These are phyloP conservation scores for Penicillium roqueforti DNA, from an alignment of 495 filamentous ascomycete species.

Conservation along the genomic window DNA sequence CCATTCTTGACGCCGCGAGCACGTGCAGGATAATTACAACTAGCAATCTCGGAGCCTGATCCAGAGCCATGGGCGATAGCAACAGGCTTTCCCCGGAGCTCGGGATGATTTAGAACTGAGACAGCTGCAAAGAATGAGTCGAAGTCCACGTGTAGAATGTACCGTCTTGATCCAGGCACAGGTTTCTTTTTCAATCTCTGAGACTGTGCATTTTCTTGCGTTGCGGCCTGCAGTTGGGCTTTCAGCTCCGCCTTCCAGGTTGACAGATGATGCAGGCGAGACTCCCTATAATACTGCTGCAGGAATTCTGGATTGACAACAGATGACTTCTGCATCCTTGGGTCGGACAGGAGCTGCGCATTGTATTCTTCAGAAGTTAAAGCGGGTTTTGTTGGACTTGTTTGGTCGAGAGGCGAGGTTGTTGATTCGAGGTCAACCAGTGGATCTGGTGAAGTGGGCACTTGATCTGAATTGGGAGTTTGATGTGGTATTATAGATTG, in stretches of 20 bases:
- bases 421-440: constrained; percentile 1
- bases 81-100: constrained; percentile 75
- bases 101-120: constrained; percentile 71
- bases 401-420: constrained; percentile 2
- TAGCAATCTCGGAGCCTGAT: constrained; percentile 88
- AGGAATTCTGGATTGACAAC: constrained; percentile 88
- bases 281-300: constrained; percentile 90
- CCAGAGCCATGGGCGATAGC: constrained; percentile 86
- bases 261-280: constrained; percentile 88
- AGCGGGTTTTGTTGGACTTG: constrained; percentile 26
- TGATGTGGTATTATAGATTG: background rate
- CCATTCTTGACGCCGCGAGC: constrained; percentile 87
- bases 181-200: constrained; percentile 46
- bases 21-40: constrained; percentile 91
- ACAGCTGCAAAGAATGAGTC: constrained; percentile 97
- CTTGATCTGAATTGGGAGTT: background rate
- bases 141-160: constrained; percentile 94
- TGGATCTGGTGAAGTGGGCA: constrained; percentile 2
- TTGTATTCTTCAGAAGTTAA: constrained; percentile 93
- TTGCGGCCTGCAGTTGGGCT: constrained; percentile 72
- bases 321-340: constrained; percentile 76
- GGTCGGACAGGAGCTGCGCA: constrained; percentile 71
- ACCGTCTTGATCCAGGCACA: constrained; percentile 61
- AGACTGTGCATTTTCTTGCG: constrained; percentile 61
- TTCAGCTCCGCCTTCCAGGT: constrained; percentile 95